A percentile compares a stretch with the other conserved stretches of the same genome.
phyloP scores from a whole-genome alignment of 169 alveolate species.

The Plasmodium billcollinsi region DNA sequence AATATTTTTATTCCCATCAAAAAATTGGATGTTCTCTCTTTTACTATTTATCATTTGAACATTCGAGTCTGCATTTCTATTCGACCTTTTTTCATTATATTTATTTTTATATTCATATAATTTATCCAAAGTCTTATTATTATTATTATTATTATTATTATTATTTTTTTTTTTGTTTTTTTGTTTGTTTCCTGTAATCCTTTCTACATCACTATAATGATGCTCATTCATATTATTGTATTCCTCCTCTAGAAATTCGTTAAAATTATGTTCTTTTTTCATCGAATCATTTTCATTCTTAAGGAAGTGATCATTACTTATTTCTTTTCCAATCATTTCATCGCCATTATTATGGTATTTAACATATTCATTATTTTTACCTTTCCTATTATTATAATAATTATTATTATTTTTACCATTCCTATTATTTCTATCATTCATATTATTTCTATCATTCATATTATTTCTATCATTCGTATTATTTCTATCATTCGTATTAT shows the following conservation, averaged over 20 bases:
- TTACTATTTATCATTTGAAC: background rate
- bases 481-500: background rate
- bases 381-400: background rate
- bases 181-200: background rate
- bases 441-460: too few relatives aligned
- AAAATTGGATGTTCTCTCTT: background rate
- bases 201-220: conserved; percentile 28
- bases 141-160: too few relatives aligned
- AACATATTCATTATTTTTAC: background rate
- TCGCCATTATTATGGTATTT: background rate
- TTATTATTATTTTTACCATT: background rate
- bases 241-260: conserved; percentile 68
- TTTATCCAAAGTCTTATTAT: conserved; percentile 43
- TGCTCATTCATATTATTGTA: conserved; percentile 32
- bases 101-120: conserved; percentile 25
- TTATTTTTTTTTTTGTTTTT: too few relatives aligned
- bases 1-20: background rate
- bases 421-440: background rate
- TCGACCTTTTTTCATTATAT: background rate
- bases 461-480: background rate
- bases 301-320: conserved; percentile 6
- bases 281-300: conserved; percentile 16
- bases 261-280: conserved; percentile 64
- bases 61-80: background rate
- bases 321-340: background rate